phyloP scores from a whole-genome alignment of 2,329 filamentous ascomycete genomes.

The Curvularia eragrostidis region DNA sequence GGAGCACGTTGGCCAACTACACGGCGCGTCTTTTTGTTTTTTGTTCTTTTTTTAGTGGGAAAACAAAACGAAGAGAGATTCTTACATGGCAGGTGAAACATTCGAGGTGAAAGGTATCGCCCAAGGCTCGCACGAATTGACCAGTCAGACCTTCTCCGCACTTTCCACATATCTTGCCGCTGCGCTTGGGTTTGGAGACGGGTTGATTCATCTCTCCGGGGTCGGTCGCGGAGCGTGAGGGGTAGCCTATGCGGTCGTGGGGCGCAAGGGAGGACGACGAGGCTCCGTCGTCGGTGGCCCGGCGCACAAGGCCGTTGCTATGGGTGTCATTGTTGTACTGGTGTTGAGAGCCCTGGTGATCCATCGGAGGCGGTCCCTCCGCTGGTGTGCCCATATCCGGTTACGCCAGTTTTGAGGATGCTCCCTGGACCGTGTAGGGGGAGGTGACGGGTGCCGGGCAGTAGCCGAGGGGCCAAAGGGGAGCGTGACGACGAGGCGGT shows the following conservation, averaged over 20 bases:
- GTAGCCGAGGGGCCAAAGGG: conserved; percentile 16
- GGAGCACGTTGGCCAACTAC: background rate
- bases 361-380: conserved; percentile 47
- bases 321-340: conserved; percentile 41
- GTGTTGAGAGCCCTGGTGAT: conserved; percentile 36
- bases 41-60: background rate
- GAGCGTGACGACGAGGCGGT: conserved; percentile 13
- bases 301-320: conserved; percentile 41
- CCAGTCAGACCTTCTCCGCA: conserved; percentile 87
- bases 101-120: conserved; percentile 94
- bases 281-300: conserved; percentile 40
- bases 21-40: background rate
- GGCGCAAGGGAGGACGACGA: conserved; percentile 33
- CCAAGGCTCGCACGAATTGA: conserved; percentile 93
- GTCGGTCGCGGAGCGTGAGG: conserved; percentile 39
- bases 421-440: conserved; percentile 7
- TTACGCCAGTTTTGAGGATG: conserved; percentile 34
- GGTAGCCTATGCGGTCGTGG: conserved; percentile 31
- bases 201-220: conserved; percentile 34
- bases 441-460: conserved; percentile 9
- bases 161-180: conserved; percentile 70
- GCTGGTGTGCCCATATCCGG: conserved; percentile 44
- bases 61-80: conserved; percentile 6
- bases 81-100: conserved; percentile 94
- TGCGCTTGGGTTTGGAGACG: conserved; percentile 41